Conservation (phyloP, 257 asterid species). For the Henckelia pumila region DNA sequence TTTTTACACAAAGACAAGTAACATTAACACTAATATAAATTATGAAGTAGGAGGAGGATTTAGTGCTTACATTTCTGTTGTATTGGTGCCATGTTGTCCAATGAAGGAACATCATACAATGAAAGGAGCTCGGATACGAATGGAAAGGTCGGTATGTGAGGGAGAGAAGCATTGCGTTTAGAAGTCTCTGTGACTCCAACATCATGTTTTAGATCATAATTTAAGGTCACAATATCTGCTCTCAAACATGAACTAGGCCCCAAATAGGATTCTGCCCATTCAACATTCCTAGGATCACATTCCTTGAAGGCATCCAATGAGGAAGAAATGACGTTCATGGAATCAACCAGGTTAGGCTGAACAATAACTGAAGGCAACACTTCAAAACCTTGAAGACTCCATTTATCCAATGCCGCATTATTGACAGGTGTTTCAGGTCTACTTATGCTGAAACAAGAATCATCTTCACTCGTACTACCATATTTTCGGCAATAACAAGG, state of each 20-base stretch:
- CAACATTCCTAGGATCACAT: conserved; percentile 38
- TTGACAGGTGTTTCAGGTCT: conserved; percentile 22
- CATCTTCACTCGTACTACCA: conserved; percentile 24
- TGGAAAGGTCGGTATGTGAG: neutral
- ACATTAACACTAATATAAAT: neutral
- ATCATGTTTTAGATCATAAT: neutral
- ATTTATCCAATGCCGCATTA: neutral
- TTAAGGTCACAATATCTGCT: conserved; percentile 20
- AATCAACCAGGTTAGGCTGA: conserved; percentile 34
- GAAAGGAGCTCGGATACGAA: neutral
- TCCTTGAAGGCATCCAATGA: conserved; percentile 25
- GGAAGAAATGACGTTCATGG: conserved; percentile 22
- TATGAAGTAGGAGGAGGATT: neutral
- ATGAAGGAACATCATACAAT: neutral
- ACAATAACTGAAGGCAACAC: conserved; percentile 34
- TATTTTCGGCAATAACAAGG: conserved; percentile 25
- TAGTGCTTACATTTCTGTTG: conserved; percentile 20
- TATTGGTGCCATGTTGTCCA: conserved; percentile 1
- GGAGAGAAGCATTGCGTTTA: conserved; percentile 18
- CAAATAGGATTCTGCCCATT: conserved; percentile 33
- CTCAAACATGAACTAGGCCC: conserved; percentile 27
- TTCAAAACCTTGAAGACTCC: neutral
- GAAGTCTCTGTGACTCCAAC: conserved; percentile 29
- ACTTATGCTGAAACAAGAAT: conserved; percentile 22
- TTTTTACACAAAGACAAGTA: neutral